Evolutionary conservation across 129 eudicot genomes (phyloP).

Genomic region (Dittrichia graveolens): DNA sequence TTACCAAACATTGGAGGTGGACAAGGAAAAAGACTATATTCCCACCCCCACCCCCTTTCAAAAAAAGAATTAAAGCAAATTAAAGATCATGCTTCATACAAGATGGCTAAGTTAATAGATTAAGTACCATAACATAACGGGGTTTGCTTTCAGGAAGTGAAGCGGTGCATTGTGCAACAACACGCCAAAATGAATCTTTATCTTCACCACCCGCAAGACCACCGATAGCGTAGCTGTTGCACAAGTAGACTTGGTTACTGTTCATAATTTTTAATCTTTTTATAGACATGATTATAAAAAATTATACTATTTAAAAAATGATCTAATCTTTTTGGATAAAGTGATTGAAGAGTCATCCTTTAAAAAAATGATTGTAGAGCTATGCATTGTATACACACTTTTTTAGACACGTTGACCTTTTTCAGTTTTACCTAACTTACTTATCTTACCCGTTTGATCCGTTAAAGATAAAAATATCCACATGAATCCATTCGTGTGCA

Average conservation of each 20-base stretch:
- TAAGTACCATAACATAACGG: slow-evolving; percentile 89
- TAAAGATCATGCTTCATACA: slow-evolving; percentile 1
- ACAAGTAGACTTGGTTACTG: slow-evolving; percentile 31
- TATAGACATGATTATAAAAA: not conserved
- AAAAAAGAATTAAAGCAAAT: no score
- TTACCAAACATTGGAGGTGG: not conserved
- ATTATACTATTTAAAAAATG: not conserved
- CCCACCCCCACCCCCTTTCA: not conserved
- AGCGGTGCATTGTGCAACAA: slow-evolving; percentile 99
- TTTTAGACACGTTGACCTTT: no score
- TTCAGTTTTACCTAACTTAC: not conserved
- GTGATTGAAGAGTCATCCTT: no score
- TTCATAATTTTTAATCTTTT: not conserved
- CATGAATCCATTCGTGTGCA: not conserved
- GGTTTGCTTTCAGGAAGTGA: slow-evolving; percentile 93
- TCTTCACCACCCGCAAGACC: slow-evolving; percentile 99
- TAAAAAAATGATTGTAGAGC: no score
- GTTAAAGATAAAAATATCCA: not conserved
- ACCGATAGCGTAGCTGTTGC: slow-evolving; percentile 95
- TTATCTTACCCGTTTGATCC: not conserved
- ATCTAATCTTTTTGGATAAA: not conserved
- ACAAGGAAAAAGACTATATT: slow-evolving; percentile 2
- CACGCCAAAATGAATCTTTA: slow-evolving; percentile 98
- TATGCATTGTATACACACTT: no score
- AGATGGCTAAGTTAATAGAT: not conserved